Percentiles rank a stretch among this genome's conserved stretches.
phyloP scores from a whole-genome alignment of 2,329 filamentous ascomycete species.

The Epichloe gansuensis region DNA sequence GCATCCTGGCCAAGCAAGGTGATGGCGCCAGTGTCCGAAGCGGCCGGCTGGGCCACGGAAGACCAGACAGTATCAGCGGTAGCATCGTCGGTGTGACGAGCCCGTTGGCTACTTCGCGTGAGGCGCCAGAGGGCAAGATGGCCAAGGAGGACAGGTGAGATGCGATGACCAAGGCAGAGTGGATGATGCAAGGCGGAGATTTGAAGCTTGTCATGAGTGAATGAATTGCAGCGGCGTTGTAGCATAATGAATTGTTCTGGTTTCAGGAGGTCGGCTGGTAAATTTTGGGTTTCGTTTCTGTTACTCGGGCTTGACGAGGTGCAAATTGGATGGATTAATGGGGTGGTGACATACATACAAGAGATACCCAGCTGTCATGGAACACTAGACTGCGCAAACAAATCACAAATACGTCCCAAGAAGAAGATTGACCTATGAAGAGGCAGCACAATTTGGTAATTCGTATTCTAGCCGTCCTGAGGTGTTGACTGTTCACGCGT shows the following conservation, averaged over 20 bases:
- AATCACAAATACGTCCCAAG: too few species aligned
- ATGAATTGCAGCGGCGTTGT: conserved; percentile 1
- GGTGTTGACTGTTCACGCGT: too few species aligned
- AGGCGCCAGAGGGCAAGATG: conserved; percentile 25
- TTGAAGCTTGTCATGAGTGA: conserved; percentile 1
- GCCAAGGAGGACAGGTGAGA: conserved; percentile 20
- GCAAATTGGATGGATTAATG: not conserved
- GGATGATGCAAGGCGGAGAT: not conserved
- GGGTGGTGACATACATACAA: conserved; percentile 1
- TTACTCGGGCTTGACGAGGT: not conserved
- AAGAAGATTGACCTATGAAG: not conserved
- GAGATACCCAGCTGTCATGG: conserved; percentile 7
- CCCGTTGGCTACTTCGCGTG: conserved; percentile 47
- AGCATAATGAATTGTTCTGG: not conserved
- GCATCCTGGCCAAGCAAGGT: conserved; percentile 57
- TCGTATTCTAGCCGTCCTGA: too few species aligned
- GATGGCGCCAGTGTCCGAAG: conserved; percentile 72
- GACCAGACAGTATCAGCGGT: conserved; percentile 70
- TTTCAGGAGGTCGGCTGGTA: not conserved
- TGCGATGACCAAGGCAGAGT: conserved; percentile 9
- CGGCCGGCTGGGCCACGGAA: conserved; percentile 60
- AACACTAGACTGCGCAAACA: not conserved
- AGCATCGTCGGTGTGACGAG: conserved; percentile 54
- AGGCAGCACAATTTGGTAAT: not conserved
- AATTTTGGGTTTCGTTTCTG: not conserved